Base-by-base conservation (phyloP, 2,329 filamentous ascomycete species). In the Didymella pomorum region DNA sequence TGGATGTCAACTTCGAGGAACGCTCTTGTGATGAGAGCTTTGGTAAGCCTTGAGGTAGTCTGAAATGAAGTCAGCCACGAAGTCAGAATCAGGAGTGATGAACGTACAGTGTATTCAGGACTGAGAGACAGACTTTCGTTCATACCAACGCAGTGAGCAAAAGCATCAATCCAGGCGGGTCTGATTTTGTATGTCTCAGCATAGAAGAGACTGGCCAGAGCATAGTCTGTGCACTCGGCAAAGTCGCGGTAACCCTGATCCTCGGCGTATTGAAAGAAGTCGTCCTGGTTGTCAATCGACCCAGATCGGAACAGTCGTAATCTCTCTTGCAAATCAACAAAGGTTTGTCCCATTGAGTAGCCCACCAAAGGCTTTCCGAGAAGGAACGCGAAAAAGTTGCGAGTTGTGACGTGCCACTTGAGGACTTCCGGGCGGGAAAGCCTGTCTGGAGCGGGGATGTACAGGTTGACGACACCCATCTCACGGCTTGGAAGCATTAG, bases 91-190 rank as follows among this genome's bases (percentile, higher is more conserved):
- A 37, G 21, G 56, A 43, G 3, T 5, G 16, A 7, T 20, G 10
- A 16, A 77, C 84, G 66, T 78, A 89, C 87, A 72, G 83, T 79
- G 60, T 87, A 90, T 61, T 90, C 89, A 1, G 82, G 72, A 63
- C 83, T 85, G 6, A 77, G 69, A 39, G 81, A 79, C 5, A 93
- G 61, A 25, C 80, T 79, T 20, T 89, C 85, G 59, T 84, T 85
- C 90, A 94, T 93, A 42, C 91, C 91, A 33, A 89, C 88, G 70
- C 90, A 92, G 69, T 95, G 91, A 14, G 85, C 83, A 75, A 93
- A 92, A 0, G 91, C 87, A 68, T 91, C 84, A 11, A 87, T 83
- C 80, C 91, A 94, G 12, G 91, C 76, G n/a, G 86, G 82, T 52
- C 80, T 81, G 25, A 89, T 75, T 50, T 85, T 83, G 63, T 87